These are phyloP conservation scores for Exsudoporus floridanus DNA, from an alignment of 1,284 basidiomycete genomes.

Conservation along the genomic window DNA sequence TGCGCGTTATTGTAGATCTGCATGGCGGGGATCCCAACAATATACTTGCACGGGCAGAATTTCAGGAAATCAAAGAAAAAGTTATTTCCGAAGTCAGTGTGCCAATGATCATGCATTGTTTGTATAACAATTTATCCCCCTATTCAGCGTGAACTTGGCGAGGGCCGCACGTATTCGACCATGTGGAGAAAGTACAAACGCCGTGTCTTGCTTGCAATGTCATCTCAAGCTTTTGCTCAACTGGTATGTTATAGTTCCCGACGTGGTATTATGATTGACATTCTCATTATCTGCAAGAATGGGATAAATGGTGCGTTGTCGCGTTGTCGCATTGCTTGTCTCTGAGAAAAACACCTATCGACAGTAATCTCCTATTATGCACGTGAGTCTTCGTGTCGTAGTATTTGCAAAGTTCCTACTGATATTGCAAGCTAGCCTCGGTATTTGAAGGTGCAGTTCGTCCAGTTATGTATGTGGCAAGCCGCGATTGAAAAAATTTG, in stretches of 20 bases:
- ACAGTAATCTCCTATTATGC: constrained; percentile 94
- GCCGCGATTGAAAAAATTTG: constrained; percentile 19
- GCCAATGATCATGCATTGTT: not conserved
- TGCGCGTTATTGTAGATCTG: constrained; percentile 87
- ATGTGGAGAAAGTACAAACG: constrained; percentile 91
- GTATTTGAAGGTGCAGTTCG: constrained; percentile 74
- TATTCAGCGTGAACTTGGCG: constrained; percentile 66
- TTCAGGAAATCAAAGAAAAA: constrained; percentile 89
- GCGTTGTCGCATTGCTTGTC: not conserved
- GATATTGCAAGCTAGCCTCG: constrained; percentile 47
- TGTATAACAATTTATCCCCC: not conserved
- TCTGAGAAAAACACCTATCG: constrained; percentile 12
- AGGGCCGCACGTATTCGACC: constrained; percentile 75
- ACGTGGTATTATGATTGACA: constrained; percentile 3
- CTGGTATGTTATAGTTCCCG: constrained; percentile 48
- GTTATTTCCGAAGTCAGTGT: constrained; percentile 73
- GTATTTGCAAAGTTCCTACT: constrained; percentile 7
- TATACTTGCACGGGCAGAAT: constrained; percentile 78
- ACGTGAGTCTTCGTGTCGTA: constrained; percentile 50
- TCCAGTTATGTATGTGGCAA: not conserved
- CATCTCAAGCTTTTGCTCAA: constrained; percentile 94
- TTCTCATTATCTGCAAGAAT: constrained; percentile 51
- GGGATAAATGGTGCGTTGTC: constrained; percentile 77
- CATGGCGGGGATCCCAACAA: constrained; percentile 85
- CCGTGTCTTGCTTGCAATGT: constrained; percentile 95